Base-by-base conservation (phyloP, 768 basidiomycete species). In the Cystobasidium tubakii region DNA sequence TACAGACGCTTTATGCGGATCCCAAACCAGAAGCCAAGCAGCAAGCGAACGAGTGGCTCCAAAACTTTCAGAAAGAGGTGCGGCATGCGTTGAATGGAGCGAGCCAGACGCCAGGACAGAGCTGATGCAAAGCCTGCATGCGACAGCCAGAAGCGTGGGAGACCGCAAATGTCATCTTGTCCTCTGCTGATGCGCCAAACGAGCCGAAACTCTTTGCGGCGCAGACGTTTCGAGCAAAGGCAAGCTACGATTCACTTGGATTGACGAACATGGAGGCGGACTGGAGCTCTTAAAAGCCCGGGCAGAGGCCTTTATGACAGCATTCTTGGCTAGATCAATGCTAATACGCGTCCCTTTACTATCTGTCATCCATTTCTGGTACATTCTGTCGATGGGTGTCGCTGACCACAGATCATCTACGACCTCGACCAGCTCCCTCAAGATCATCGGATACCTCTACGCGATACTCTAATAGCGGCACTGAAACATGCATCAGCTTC, bases 51-150 rank as follows among this genome's bases (percentile, higher is more conserved):
- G 83, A 87, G 77, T 97, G 93, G 93, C 88, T 99, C 76, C 90
- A 93, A 84, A 92, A 94, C 82, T 99, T 98, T 82, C 95, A 99
- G 84, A 94, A 97, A 85, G 94, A 92, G 85, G 95, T 97, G 88
- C 90, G 85, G 84, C 84, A 1, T n/a, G 15, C 39, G 83, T 13
- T 10, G 7, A 2, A 15, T 33, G 34, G 21, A 21, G 54, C 3
- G 9, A 71, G 62, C 54, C 13, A 9, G 43, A 29, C 53, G 39
- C 36, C 23, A 12, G n/a, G 6, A 63, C 4, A 12, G 36, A 34
- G 31, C 36, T 65, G 66, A 36, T 23, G 60, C 19, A 23, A 15
- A 33, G 4, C 44, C 62, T 27, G 62, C 36, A 25, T 27, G 25
- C 25, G 83, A 83, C 86, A 99, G 96, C 86, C 87, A 81, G 92